Conservation (phyloP, 495 filamentous ascomycete species). For the Talaromyces thailandensis region DNA sequence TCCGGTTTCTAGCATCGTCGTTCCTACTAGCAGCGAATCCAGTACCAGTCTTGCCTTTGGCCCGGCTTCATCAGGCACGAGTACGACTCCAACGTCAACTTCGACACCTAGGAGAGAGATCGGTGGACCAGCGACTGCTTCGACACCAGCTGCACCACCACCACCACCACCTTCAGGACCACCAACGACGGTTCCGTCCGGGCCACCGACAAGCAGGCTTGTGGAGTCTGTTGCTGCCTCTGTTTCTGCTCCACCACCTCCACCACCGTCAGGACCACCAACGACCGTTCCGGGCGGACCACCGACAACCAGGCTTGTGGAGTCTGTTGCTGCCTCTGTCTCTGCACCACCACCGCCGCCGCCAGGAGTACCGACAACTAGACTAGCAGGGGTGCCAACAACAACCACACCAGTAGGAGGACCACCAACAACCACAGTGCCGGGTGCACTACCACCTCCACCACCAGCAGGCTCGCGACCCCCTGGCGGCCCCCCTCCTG, state of each 20-base stretch:
- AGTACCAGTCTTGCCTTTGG: neutral
- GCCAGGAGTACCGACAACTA: constrained; percentile 51
- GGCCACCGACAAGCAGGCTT: neutral
- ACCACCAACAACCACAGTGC: neutral
- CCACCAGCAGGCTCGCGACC: neutral
- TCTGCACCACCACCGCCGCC: constrained; percentile 42
- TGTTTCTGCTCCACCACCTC: constrained; percentile 38
- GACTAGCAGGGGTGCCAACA: neutral
- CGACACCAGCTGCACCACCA: neutral
- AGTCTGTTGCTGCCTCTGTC: neutral
- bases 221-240: neutral
- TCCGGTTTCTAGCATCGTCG: neutral
- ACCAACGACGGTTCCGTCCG: neutral
- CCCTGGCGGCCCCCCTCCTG: neutral
- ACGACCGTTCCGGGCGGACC: neutral
- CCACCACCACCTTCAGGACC: neutral
- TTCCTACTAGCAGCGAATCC: neutral
- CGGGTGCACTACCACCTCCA: neutral
- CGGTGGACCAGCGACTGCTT: neutral
- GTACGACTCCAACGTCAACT: neutral
- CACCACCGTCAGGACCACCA: constrained; percentile 28
- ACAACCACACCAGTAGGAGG: neutral
- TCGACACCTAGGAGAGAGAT: neutral
- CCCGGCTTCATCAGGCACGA: neutral
- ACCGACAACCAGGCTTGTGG: neutral